Percentiles rank a stretch among this genome's conserved stretches.
Evolutionary conservation across 345 rosid genomes (phyloP).

Genomic region (Euclidium syriacum): DNA sequence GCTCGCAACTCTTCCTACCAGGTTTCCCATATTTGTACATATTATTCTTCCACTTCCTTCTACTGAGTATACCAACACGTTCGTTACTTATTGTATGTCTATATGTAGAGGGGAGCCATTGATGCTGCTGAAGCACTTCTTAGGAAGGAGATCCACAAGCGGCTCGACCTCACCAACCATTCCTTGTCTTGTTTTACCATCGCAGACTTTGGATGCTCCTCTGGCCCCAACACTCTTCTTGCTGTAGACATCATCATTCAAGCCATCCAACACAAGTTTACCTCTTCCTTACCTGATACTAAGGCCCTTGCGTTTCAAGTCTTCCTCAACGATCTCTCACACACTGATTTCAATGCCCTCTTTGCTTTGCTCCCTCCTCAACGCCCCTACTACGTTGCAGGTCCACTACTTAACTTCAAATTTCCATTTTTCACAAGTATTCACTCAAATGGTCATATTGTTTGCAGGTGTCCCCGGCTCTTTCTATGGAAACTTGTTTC

Average conservation of each 20-base stretch:
- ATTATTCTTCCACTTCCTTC: neutral
- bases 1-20: conserved; percentile 26
- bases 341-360: conserved; percentile 48
- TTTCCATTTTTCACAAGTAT: neutral
- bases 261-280: conserved; percentile 17
- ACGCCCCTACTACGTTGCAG: conserved; percentile 23
- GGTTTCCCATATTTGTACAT: neutral
- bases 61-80: neutral
- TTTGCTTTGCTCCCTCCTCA: conserved; percentile 32
- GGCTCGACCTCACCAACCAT: conserved; percentile 1
- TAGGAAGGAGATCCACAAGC: conserved; percentile 4
- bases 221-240: conserved; percentile 46
- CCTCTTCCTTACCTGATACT: neutral
- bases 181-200: conserved; percentile 5
- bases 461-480: conserved; percentile 37
- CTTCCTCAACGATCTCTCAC: conserved; percentile 40
- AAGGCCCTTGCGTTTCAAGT: conserved; percentile 34
- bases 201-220: conserved; percentile 33
- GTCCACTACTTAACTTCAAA: neutral
- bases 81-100: neutral
- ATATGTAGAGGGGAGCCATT: conserved; percentile 26
- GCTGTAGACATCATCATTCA: conserved; percentile 33
- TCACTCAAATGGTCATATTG: neutral
- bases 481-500: conserved; percentile 36
- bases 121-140: conserved; percentile 29